phyloP scores from a whole-genome alignment of 306 rosid genomes.

The Vigna mungo region DNA sequence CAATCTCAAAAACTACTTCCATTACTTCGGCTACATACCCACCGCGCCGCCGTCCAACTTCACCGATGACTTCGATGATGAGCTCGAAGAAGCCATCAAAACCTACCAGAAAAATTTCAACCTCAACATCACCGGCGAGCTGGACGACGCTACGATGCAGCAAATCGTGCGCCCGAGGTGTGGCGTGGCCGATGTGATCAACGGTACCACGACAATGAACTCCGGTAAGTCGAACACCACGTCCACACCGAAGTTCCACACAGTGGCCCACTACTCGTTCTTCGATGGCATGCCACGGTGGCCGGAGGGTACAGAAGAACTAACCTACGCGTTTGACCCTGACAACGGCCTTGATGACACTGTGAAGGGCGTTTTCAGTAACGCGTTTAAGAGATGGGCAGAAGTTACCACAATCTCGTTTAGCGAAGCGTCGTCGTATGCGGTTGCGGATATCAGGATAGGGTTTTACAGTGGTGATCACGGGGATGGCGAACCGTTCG shows the following conservation, averaged over 20 bases:
- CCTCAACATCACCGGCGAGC: constrained; percentile 76
- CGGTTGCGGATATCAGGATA: constrained; percentile 57
- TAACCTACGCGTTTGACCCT: constrained; percentile 70
- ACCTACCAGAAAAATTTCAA: constrained; percentile 86
- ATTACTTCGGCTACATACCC: constrained; percentile 79
- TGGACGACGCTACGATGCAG: constrained; percentile 58
- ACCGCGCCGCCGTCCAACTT: constrained; percentile 46
- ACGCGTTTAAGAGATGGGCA: constrained; percentile 76
- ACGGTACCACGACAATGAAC: constrained; percentile 72
- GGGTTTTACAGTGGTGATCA: constrained; percentile 79
- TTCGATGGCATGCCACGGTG: constrained; percentile 70
- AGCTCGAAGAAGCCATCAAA: constrained; percentile 57
- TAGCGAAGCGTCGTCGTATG: constrained; percentile 42
- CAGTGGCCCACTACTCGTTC: constrained; percentile 70
- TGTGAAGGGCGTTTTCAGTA: constrained; percentile 56
- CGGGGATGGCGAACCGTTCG: constrained; percentile 92
- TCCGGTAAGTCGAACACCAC: constrained; percentile 55
- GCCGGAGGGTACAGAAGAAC: constrained; percentile 58
- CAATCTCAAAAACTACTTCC: constrained; percentile 71
- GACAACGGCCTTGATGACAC: constrained; percentile 46
- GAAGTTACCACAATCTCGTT: constrained; percentile 68
- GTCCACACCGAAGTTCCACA: constrained; percentile 50
- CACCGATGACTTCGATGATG: constrained; percentile 77
- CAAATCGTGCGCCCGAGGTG: constrained; percentile 67
- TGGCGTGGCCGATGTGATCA: constrained; percentile 78